Evolutionary conservation across 2,329 filamentous ascomycete species (phyloP), one percentile per base, ranked within the genome.

Genomic region (Colletotrichum theobromicola): DNA sequence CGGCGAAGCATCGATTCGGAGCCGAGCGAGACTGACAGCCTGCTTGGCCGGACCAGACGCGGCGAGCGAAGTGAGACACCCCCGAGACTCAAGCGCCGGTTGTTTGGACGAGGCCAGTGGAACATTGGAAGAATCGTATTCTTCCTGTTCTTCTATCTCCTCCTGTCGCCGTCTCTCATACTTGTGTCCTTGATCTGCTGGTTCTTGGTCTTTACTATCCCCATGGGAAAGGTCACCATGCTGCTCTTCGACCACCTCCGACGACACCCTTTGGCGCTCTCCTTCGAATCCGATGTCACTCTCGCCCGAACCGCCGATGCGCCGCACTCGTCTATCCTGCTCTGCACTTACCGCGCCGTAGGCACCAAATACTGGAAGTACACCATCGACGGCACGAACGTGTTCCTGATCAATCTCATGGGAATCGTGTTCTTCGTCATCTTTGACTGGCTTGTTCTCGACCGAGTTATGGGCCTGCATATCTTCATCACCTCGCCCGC

Each of bases 351-450:
- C 85, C 94, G 97, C 73, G 97, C 97, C 57, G 96, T 97, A 15
- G 97, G 97, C 15, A 89, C 92, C 78, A 96, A 96, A 83, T 99
- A 99, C 87, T 99, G 97, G 96, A 99, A 99, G 85, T 99, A 99
- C 85, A 99, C 97, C 5, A 89, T 99, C 73, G 97, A 99, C 81
- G 97, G 97, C 70, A 99, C 97, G 75, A 99, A 99, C 85, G 98
- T 99, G 81, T 98, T 99, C 86, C 91, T 99, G 78, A 98, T 99
- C 88, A 99, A 99, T 83, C 90, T 99, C 72, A 95, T 98, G 86
- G 94, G 92, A 15, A 91, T 99, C 21, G 97, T 99, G n/a, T 87
- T 94, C 28, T 98, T 99, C 81, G 94, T 96, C 80, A 97, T 99
- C 76, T 91, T 98, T 77, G 97, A 99, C 87, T 98, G 96, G 89